Conservation (phyloP, 805 yeast species). For the Hanseniaspora valbyensis region DNA sequence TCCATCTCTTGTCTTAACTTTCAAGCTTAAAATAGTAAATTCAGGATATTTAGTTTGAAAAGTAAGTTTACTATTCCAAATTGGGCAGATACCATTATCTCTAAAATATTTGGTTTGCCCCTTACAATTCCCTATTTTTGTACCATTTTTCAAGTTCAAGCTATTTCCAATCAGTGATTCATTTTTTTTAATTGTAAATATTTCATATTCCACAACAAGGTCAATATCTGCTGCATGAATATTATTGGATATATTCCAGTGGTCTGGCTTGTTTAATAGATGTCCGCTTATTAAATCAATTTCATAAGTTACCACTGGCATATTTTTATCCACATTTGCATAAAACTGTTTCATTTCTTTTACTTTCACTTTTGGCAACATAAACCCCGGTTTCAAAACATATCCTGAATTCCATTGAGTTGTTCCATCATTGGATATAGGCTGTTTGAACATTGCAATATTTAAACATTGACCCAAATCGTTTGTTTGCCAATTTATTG, state of each 20-base stretch:
- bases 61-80: constrained; percentile 55
- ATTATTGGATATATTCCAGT: constrained; percentile 27
- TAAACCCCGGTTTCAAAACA: constrained; percentile 54
- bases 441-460: constrained; percentile 63
- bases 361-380: constrained; percentile 28
- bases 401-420: constrained; percentile 47
- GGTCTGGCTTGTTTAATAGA: constrained; percentile 63
- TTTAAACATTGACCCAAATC: constrained; percentile 84
- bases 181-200: constrained; percentile 17
- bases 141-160: constrained; percentile 21
- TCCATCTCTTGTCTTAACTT: constrained; percentile 36
- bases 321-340: constrained; percentile 16
- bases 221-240: constrained; percentile 16
- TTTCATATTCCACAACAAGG: constrained; percentile 23
- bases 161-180: constrained; percentile 21
- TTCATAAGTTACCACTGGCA: constrained; percentile 20
- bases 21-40: constrained; percentile 47
- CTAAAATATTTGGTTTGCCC: constrained; percentile 30
- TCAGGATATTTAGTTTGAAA: constrained; percentile 32
- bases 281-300: constrained; percentile 68
- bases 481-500: constrained; percentile 91
- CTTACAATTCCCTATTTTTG: constrained; percentile 16
- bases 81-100: constrained; percentile 79
- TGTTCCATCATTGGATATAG: constrained; percentile 29
- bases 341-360: constrained; percentile 23